These are phyloP conservation scores for Neonectria sp. DNA, from an alignment of 2,329 filamentous ascomycete species.

Conservation along the genomic window DNA sequence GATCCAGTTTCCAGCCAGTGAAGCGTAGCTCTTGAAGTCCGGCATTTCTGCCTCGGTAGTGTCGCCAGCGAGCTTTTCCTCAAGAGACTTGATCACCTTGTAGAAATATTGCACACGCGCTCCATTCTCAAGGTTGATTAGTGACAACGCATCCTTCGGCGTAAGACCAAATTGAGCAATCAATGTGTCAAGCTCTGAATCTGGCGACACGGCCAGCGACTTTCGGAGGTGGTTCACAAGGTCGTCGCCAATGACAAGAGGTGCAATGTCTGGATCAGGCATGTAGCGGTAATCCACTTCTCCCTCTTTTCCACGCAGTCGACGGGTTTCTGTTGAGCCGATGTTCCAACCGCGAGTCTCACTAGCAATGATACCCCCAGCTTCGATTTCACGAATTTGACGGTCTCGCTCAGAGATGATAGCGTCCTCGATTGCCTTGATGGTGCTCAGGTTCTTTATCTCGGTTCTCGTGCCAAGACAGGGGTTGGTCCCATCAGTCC, in stretches of 20 bases:
- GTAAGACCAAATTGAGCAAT: constrained; percentile 77
- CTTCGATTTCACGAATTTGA: constrained; percentile 85
- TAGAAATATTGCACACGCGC: constrained; percentile 87
- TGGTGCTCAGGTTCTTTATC: constrained; percentile 96
- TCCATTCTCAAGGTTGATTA: constrained; percentile 84
- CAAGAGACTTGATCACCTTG: constrained; percentile 69
- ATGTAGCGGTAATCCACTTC: constrained; percentile 99
- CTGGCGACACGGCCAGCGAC: constrained; percentile 80
- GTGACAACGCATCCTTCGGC: constrained; percentile 85
- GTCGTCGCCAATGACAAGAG: constrained; percentile 81
- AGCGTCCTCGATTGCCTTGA: constrained; percentile 95
- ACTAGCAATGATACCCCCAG: constrained; percentile 81
- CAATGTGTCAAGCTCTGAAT: constrained; percentile 76
- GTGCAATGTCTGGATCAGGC: constrained; percentile 93
- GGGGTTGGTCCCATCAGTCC: constrained; percentile 59
- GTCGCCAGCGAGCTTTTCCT: constrained; percentile 48
- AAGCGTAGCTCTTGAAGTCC: constrained; percentile 57
- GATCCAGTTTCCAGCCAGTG: constrained; percentile 75
- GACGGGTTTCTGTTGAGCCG: constrained; percentile 84
- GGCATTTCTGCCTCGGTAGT: constrained; percentile 34
- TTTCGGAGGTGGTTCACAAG: constrained; percentile 75
- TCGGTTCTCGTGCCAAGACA: constrained; percentile 88
- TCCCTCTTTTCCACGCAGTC: constrained; percentile 92
- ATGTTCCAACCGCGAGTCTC: constrained; percentile 96
- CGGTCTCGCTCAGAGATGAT: constrained; percentile 92